phyloP scores from a whole-genome alignment of 2,329 filamentous ascomycete genomes.

The Colletotrichum tofieldiae region DNA sequence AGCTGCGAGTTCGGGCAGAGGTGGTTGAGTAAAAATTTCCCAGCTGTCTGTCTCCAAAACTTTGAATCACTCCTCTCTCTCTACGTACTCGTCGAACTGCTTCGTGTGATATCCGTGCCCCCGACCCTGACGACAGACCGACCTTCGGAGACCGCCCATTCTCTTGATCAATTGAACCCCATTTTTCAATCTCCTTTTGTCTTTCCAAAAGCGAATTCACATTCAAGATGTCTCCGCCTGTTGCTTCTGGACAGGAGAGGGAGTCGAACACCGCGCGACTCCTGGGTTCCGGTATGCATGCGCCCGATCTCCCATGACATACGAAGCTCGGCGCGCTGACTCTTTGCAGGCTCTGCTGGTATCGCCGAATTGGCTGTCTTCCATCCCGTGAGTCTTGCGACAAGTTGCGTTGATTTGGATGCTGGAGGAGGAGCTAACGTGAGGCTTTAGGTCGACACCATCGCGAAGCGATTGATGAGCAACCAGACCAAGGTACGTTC shows the following conservation, averaged over 20 bases:
- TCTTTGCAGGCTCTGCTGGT: conserved; percentile 84
- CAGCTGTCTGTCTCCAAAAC: conserved; percentile 34
- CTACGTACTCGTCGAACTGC: conserved; percentile 19
- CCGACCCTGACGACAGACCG: conserved; percentile 29
- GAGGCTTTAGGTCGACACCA: conserved; percentile 87
- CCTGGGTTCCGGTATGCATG: conserved; percentile 84
- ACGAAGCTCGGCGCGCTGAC: conserved; percentile 40
- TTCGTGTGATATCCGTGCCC: conserved; percentile 29
- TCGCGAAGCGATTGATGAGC: conserved; percentile 99
- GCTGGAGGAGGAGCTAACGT: conserved; percentile 16
- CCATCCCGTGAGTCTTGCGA: conserved; percentile 77
- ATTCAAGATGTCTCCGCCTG: conserved; percentile 72
- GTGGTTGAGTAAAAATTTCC: conserved; percentile 42
- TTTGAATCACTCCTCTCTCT: conserved; percentile 28
- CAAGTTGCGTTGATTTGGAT: background rate
- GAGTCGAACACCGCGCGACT: conserved; percentile 92
- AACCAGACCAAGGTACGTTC: conserved; percentile 78
- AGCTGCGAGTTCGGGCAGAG: conserved; percentile 40
- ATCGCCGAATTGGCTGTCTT: conserved; percentile 95
- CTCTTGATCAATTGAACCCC: conserved; percentile 19
- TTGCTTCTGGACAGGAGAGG: conserved; percentile 70
- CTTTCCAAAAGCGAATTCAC: conserved; percentile 21
- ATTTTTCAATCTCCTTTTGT: conserved; percentile 1
- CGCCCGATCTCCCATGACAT: background rate
- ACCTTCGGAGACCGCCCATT: conserved; percentile 14